phyloP scores from a whole-genome alignment of 805 yeast genomes.

The Wickerhamomyces ciferrii region DNA sequence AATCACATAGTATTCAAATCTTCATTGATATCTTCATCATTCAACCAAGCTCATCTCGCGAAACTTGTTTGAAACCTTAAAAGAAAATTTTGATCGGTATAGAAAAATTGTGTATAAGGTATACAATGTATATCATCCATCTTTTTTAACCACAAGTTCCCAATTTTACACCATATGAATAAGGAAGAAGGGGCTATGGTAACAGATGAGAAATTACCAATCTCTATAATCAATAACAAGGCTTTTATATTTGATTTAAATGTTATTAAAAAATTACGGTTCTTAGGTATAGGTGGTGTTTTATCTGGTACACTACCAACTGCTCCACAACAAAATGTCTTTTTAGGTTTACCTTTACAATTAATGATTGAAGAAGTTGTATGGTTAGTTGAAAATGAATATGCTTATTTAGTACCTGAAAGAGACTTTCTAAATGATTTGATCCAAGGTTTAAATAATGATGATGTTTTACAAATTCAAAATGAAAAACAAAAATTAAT shows the following conservation, averaged over 20 bases:
- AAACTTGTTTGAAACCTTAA: no score
- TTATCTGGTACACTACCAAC: constrained; percentile 78
- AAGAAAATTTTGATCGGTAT: no score
- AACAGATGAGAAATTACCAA: constrained; percentile 15
- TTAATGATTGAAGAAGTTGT: constrained; percentile 68
- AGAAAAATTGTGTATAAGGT: no score
- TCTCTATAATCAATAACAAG: constrained; percentile 33
- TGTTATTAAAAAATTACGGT: constrained; percentile 49
- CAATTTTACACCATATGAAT: not conserved
- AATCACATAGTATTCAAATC: no score
- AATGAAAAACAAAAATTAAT: not conserved
- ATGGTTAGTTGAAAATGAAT: constrained; percentile 47
- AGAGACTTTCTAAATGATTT: constrained; percentile 22
- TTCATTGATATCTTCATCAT: no score
- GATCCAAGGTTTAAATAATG: constrained; percentile 3
- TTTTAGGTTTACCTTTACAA: constrained; percentile 77
- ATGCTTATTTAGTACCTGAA: constrained; percentile 39
- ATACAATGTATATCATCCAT: no score
- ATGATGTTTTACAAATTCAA: constrained; percentile 13
- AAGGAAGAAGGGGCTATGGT: not conserved
- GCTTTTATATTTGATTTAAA: constrained; percentile 57
- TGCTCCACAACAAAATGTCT: constrained; percentile 92
- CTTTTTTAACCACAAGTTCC: no score
- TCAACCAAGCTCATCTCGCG: no score
- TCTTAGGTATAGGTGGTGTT: constrained; percentile 67